These are phyloP conservation scores for Colletotrichum eremochloae DNA, from an alignment of 2,329 filamentous ascomycete genomes.

Conservation along the genomic window DNA sequence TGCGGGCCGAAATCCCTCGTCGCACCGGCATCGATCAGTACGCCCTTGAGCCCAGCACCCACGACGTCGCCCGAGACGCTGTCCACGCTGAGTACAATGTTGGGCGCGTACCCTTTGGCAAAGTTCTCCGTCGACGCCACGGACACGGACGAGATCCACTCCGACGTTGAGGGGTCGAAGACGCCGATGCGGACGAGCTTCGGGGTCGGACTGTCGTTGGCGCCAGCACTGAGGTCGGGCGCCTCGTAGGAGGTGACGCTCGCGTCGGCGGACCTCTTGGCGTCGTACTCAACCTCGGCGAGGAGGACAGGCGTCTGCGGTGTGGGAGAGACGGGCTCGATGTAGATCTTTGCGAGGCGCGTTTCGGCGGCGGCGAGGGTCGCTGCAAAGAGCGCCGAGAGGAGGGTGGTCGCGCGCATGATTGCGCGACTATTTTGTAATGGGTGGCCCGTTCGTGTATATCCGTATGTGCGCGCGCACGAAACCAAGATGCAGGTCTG, in stretches of 20 bases:
- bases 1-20: constrained; percentile 76
- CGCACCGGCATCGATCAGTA: constrained; percentile 72
- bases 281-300: constrained; percentile 69
- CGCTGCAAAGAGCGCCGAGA: constrained; percentile 59
- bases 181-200: constrained; percentile 70
- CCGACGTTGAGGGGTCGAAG: constrained; percentile 61
- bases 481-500: not conserved
- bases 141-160: constrained; percentile 69
- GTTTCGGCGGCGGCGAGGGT: constrained; percentile 56
- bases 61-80: constrained; percentile 57
- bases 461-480: not conserved
- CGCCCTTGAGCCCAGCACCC: constrained; percentile 67
- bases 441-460: not conserved
- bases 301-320: constrained; percentile 58
- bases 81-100: constrained; percentile 67
- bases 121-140: constrained; percentile 70
- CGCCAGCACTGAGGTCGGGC: constrained; percentile 63
- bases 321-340: constrained; percentile 62
- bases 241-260: constrained; percentile 68
- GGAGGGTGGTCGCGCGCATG: constrained; percentile 59
- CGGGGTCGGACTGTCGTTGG: constrained; percentile 44
- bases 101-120: constrained; percentile 71
- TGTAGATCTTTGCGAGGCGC: constrained; percentile 65
- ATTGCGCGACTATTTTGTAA: constrained; percentile 14
- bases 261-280: constrained; percentile 57